phyloP scores from a whole-genome alignment of 2,329 filamentous ascomycete genomes.

The Aschersonia sp. region DNA sequence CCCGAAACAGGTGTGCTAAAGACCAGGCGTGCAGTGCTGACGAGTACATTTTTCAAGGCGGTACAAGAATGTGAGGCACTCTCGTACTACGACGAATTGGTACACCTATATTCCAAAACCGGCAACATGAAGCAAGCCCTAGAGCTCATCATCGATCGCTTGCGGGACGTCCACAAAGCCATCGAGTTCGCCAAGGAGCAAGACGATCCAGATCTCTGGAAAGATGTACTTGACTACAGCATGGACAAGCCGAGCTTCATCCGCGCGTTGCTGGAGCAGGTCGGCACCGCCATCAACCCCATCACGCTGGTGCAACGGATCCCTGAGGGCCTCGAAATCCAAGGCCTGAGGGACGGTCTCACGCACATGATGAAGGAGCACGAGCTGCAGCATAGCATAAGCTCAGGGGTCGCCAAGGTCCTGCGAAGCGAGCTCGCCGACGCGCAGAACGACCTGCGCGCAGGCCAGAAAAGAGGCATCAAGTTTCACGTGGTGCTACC shows the following conservation, averaged over 20 bases:
- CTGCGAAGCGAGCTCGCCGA: constrained; percentile 73
- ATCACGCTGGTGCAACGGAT: constrained; percentile 83
- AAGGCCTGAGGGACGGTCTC: constrained; percentile 76
- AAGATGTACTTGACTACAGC: constrained; percentile 83
- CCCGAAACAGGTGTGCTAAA: background rate
- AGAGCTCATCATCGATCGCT: constrained; percentile 84
- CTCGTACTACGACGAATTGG: constrained; percentile 81
- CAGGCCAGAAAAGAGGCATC: constrained; percentile 69
- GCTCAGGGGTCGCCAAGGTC: constrained; percentile 74
- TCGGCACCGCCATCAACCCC: constrained; percentile 85
- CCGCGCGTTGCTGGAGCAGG: constrained; percentile 77
- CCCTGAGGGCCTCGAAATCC: constrained; percentile 82
- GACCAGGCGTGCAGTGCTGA: background rate
- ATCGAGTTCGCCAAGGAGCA: constrained; percentile 92
- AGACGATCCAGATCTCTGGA: constrained; percentile 84
- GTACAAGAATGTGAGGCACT: constrained; percentile 65
- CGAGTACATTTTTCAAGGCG: constrained; percentile 23
- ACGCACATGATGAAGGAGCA: constrained; percentile 89
- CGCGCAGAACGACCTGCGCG: constrained; percentile 68
- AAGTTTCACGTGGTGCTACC: constrained; percentile 64
- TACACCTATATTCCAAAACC: constrained; percentile 89
- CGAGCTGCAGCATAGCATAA: constrained; percentile 88
- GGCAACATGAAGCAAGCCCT: constrained; percentile 86
- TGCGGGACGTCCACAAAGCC: constrained; percentile 80
- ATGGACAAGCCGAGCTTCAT: constrained; percentile 98